Evolutionary conservation across 768 basidiomycete species (phyloP).

Genomic region (Rhizopogon salebrosus): DNA sequence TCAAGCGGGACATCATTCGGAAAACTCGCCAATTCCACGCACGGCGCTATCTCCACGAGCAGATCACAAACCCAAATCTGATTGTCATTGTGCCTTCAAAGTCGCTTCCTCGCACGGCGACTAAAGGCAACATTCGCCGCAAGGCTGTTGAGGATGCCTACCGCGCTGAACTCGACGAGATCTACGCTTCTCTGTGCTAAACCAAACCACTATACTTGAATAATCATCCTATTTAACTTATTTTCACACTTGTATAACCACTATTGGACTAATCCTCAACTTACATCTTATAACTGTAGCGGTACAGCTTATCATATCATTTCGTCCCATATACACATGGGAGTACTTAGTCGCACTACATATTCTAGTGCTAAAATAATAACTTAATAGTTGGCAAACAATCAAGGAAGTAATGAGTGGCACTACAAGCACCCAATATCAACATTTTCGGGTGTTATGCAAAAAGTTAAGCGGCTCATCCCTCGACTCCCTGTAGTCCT

Average conservation of each 20-base stretch:
- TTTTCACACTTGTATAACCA: not conserved
- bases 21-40: constrained; percentile 71
- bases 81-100: constrained; percentile 60
- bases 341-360: not conserved
- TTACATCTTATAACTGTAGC: not conserved
- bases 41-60: constrained; percentile 74
- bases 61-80: constrained; percentile 59
- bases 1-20: constrained; percentile 69
- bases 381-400: not conserved
- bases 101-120: constrained; percentile 72
- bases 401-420: not conserved
- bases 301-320: not conserved
- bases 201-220: not conserved
- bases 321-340: not conserved
- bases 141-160: constrained; percentile 69
- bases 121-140: constrained; percentile 79
- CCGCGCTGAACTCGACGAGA: constrained; percentile 49
- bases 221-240: constrained; percentile 14
- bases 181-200: constrained; percentile 37
- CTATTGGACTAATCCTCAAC: not conserved
- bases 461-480: constrained; percentile 16
- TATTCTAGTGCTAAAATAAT: not conserved
- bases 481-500: constrained; percentile 21
- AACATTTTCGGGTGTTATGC: constrained; percentile 17
- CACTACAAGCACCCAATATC: constrained; percentile 3